These are phyloP conservation scores for Mycena floridula DNA, from an alignment of 768 basidiomycete genomes.

Conservation along the genomic window DNA sequence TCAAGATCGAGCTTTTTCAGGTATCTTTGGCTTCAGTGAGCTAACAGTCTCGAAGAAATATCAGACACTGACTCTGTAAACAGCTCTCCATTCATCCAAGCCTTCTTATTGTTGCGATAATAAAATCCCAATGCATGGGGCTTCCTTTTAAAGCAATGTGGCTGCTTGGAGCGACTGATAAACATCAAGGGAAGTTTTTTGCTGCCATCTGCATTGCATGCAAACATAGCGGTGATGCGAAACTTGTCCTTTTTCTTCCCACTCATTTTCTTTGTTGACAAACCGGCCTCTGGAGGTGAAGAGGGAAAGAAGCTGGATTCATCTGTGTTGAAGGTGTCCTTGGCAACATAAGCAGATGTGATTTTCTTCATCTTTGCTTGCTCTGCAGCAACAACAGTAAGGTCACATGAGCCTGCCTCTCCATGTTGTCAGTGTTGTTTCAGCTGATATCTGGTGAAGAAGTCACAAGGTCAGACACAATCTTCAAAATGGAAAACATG, in stretches of 20 bases:
- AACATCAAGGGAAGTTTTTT: too few relatives aligned
- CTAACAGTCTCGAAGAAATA: too few relatives aligned
- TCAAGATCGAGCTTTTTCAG: too few relatives aligned
- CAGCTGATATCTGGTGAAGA: not conserved
- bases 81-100: too few relatives aligned
- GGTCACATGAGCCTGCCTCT: not conserved
- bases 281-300: conserved; percentile 11
- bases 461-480: too few relatives aligned
- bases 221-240: conserved; percentile 8
- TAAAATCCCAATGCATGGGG: too few relatives aligned
- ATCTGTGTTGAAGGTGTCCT: conserved; percentile 1
- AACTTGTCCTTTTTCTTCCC: conserved; percentile 13
- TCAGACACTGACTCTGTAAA: too few relatives aligned
- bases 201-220: not conserved
- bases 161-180: too few relatives aligned
- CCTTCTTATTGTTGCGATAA: too few relatives aligned
- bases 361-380: not conserved
- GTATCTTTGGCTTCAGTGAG: too few relatives aligned
- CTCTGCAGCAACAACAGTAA: not conserved
- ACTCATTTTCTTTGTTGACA: conserved; percentile 13
- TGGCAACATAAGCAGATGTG: not conserved
- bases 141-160: too few relatives aligned
- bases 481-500: too few relatives aligned
- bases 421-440: not conserved
- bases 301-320: not conserved